phyloP scores from a whole-genome alignment of 192 early-diverging fungal species.

The Coemansia aciculifera region DNA sequence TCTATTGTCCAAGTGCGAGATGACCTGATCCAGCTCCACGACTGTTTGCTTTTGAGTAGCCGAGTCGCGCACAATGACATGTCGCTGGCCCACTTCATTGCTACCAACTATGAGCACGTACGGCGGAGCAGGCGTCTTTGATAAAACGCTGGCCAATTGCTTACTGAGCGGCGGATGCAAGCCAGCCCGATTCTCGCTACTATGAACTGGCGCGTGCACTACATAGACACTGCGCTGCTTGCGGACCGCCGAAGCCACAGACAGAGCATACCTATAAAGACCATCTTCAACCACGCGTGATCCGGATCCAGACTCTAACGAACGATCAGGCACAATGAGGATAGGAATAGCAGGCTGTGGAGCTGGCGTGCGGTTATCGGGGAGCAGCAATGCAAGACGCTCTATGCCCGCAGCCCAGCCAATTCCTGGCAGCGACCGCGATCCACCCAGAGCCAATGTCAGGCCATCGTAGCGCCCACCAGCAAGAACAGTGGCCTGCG shows the following conservation, averaged over 20 bases:
- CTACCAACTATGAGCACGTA: conserved; percentile 31
- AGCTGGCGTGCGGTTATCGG: neutral
- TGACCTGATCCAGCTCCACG: conserved; percentile 5
- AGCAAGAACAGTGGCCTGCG: conserved; percentile 67
- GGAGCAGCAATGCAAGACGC: conserved; percentile 55
- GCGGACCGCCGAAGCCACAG: conserved; percentile 20
- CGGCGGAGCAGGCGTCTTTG: conserved; percentile 3
- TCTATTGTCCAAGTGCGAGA: neutral
- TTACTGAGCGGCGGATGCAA: conserved; percentile 28
- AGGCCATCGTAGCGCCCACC: conserved; percentile 69
- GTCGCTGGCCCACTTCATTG: conserved; percentile 15
- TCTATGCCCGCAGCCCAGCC: conserved; percentile 72
- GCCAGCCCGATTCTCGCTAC: neutral
- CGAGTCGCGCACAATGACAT: conserved; percentile 17
- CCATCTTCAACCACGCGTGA: conserved; percentile 4
- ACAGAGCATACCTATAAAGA: conserved; percentile 33
- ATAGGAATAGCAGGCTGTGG: conserved; percentile 21
- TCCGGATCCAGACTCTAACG: neutral
- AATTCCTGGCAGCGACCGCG: conserved; percentile 53
- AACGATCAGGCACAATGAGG: conserved; percentile 30
- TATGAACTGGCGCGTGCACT: conserved; percentile 4
- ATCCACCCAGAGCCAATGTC: conserved; percentile 57
- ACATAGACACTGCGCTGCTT: conserved; percentile 18
- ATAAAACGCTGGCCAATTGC: conserved; percentile 30
- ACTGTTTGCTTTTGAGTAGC: conserved; percentile 8